phyloP scores from a whole-genome alignment of 768 basidiomycete species.

The Termitomyces sp. region DNA sequence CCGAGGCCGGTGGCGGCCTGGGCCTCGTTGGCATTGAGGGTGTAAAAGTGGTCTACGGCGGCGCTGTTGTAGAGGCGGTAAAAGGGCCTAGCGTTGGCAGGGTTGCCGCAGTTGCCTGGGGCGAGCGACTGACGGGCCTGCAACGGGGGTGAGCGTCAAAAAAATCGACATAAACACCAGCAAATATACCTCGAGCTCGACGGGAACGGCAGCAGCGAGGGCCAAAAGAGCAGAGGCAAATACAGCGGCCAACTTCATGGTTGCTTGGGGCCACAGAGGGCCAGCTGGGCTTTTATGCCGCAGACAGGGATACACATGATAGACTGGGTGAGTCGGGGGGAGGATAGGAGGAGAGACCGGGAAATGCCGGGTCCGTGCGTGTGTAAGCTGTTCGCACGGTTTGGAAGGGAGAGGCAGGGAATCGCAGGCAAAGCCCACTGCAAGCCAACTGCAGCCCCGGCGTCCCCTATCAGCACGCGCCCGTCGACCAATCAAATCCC shows the following conservation, averaged over 20 bases:
- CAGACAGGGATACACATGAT: background rate
- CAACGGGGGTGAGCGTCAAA: no score
- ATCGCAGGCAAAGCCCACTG: background rate
- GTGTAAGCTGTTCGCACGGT: constrained; percentile 9
- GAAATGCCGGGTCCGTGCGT: constrained; percentile 11
- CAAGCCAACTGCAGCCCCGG: constrained; percentile 4
- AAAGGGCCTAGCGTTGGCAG: background rate
- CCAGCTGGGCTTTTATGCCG: background rate
- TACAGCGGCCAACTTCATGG: constrained; percentile 7
- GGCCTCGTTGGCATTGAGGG: constrained; percentile 3
- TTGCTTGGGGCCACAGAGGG: background rate
- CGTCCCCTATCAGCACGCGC: constrained; percentile 3
- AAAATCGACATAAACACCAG: no score
- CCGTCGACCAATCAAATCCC: background rate
- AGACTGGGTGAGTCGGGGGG: background rate
- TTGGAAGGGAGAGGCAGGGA: background rate
- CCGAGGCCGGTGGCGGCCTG: constrained; percentile 1
- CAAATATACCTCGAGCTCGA: background rate
- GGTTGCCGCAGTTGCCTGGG: background rate
- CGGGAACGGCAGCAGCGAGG: background rate
- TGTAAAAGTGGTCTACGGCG: constrained; percentile 14
- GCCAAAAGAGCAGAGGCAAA: background rate
- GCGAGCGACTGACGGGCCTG: background rate
- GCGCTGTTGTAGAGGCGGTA: background rate
- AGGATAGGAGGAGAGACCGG: background rate